Evolutionary conservation across 495 filamentous ascomycete genomes (phyloP), one percentile per base, ranked within the genome.

Genomic region (Tetracladium setigerum): DNA sequence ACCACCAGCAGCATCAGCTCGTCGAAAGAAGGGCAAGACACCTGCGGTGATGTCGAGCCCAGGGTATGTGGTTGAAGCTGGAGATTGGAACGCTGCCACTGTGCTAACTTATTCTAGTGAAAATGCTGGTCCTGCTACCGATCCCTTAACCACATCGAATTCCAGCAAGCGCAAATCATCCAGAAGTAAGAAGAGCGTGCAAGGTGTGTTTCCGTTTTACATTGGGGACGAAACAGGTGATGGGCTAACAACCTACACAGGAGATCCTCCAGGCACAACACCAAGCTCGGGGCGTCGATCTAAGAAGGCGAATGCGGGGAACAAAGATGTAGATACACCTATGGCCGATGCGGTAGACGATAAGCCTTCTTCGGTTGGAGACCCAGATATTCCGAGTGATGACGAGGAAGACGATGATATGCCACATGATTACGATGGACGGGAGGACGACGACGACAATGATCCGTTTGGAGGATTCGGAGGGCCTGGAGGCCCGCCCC

Each of bases 381-480:
- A 70, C 53, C 72, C 79, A 34, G 67, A 71, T 32, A 74, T 73
- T 19, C 75, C 76, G 30, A 52, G 44, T 19, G 69, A 74, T 22
- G 70, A 75, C 36, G 67, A 68, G 52, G 72, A 64, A 33, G 71
- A 70, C 19, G 69, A 67, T 15, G 69, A 69, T 7, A 60, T 61
- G 4, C 54, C 64, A 14, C 68, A 71, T 12, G 65, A 27, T 27
- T 73, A 71, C 38, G 71, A 76, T 32, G 73, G 70, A 32, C 66
- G 68, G 30, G 63, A 66, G 15, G 63, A 68, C 2, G 73, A 79
- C 27, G 68, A 68, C 39, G 85, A 86, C 46, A 83, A 87, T 48
- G 89, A 95, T 60, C 84, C 86, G 0, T 95, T 95, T 60, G 75
- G 77, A 33, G 80, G 77, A 38, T 84, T 94, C 48, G 83, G 87